Evolutionary conservation across 108 stramenopile genomes (phyloP), one percentile per base, ranked within the genome.

Genomic region (Cyclotella choctawhatcheeana): DNA sequence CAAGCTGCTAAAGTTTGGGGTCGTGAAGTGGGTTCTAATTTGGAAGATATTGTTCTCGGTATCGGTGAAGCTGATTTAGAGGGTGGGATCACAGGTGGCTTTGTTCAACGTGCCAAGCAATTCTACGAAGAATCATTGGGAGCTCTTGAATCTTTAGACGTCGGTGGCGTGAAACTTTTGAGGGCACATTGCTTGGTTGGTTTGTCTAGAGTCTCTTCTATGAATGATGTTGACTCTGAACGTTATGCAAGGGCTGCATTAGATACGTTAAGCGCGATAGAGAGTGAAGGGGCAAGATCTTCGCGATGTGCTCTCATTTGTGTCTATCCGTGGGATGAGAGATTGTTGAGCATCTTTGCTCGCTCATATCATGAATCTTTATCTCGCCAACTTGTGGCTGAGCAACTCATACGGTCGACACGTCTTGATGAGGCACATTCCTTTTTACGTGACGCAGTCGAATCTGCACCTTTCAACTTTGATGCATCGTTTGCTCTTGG

Each of bases 21-120:
- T 21, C 79, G 90, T 48, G 55, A 66, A 24, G 25, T 40, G 18
- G 10, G 55, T n/a, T n/a, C n/a, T 26, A 33, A 3, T 0, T 10
- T 84, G 24, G 90, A 91, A 70, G 8, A 70, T 5, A 43, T 82
- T 10, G 12, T 91, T 12, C 29, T 91, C 2, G 81, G 89, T 63
- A 55, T 89, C 18, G 90, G 72, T 22, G 73, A 80, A 29, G 90
- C 90, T 22, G 90, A 91, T 70, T 85, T 88, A 21, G 89, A 91
- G 64, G 52, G 77, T 31, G 69, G 44, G 34, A 65, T 87, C 5
- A 40, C 63, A 3, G 87, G 89, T 52, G 89, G 89, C 6, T 74
- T 85, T 51, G 29, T 51, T 1, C 26, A 58, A 26, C 21, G 47
- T 31, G 71, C 87, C 1, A 25, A 64, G 37, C 40, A 64, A 31